Evolutionary conservation across 768 basidiomycete species (phyloP), one percentile per base, ranked within the genome.

Genomic region (Xerocomus potaroensis): DNA sequence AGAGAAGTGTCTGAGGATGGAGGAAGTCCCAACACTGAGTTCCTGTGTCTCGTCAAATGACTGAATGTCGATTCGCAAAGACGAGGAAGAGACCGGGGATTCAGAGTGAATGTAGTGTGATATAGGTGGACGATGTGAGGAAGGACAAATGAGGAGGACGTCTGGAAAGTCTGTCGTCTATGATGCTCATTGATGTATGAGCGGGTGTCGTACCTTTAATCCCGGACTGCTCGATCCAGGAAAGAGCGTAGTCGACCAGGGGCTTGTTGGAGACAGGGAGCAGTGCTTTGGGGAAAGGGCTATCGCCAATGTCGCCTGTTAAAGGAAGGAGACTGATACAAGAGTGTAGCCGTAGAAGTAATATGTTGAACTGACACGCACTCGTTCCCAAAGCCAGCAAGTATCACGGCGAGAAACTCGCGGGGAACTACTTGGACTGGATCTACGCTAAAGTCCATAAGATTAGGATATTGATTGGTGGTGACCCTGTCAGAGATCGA

Each of bases 381-480:
- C 93, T 86, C 84, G 58, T 87, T 84, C n/a, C 94, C 94, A 69
- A 91, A 91, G 27, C 94, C 94, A 23, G 91, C 87, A 11, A 96
- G 75, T 22, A 96, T 72, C 16, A 97, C 81, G 0, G 89, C 94
- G 42, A 88, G 79, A 63, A 96, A 96, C 64, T 96, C 94, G 24
- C 76, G 78, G 27, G 76, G 74, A 19, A 78, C 72, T 22, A 73
- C 70, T 38, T 76, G 78, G 21, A 71, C 63, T 50, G 74, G 71
- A 53, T 77, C 73, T 45, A 76, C 73, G 48, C 78, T 75, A 52
- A 88, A 75, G 58, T 88, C 81, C 86, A 88, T 85, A n/a, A n/a
- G n/a, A n/a, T n/a, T n/a, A n/a, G n/a, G n/a, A n/a, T n/a, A n/a
- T n/a, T n/a, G n/a, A n/a, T n/a, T n/a, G n/a, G n/a, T n/a, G n/a